Conservation (phyloP, 2,329 filamentous ascomycete species). For the Chaetothyriales sp. region DNA sequence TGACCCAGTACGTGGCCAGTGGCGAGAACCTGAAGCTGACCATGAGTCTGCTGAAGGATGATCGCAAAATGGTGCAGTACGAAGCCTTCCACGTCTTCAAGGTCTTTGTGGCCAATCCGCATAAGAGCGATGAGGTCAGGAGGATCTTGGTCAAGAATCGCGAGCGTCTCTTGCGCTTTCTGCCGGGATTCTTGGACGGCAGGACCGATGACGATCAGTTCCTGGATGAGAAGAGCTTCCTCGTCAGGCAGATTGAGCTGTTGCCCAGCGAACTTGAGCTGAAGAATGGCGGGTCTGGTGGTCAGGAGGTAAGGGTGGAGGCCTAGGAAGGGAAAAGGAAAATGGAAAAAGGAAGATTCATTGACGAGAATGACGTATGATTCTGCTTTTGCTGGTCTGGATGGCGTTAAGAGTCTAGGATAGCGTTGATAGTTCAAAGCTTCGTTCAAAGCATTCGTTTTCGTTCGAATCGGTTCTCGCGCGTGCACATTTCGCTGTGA, state of each 20-base stretch:
- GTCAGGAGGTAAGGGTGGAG: background rate
- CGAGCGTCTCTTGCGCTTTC: constrained; percentile 73
- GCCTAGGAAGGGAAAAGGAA: background rate
- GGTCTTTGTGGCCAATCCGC: constrained; percentile 95
- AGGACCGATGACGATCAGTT: constrained; percentile 96
- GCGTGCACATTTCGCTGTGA: too few species aligned
- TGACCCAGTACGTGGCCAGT: constrained; percentile 91
- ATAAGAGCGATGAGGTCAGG: constrained; percentile 92
- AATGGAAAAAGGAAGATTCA: background rate
- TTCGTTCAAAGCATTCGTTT: too few species aligned
- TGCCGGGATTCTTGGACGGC: constrained; percentile 85
- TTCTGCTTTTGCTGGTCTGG: background rate
- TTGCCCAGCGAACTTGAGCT: constrained; percentile 8
- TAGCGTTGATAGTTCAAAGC: background rate
- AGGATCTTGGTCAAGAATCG: constrained; percentile 94
- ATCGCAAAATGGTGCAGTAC: constrained; percentile 98
- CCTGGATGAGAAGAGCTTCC: constrained; percentile 90
- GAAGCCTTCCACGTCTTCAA: constrained; percentile 99
- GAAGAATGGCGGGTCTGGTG: background rate
- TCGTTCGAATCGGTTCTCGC: too few species aligned
- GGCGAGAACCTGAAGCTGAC: constrained; percentile 94
- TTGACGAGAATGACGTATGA: background rate
- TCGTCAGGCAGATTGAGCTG: constrained; percentile 75
- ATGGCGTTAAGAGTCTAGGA: too few species aligned
- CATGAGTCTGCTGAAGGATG: constrained; percentile 92